Conservation (phyloP, 179 eudicot genomes). For the Pouteria campechiana region DNA sequence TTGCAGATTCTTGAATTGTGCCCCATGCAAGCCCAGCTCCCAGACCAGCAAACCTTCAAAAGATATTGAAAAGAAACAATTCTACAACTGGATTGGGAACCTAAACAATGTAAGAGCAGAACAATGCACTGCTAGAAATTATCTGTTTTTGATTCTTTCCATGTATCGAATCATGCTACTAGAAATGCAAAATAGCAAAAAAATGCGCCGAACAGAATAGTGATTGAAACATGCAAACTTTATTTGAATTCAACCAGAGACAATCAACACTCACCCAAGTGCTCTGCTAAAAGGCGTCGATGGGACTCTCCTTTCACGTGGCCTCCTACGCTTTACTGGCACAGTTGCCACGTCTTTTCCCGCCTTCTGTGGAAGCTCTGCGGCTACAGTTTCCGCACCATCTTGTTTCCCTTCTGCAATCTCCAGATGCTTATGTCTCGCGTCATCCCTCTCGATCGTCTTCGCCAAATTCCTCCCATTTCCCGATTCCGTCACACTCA, state of each 20-base stretch:
- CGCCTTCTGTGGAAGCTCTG: not conserved
- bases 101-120: too few species aligned
- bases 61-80: slow-evolving; percentile 1
- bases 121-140: too few species aligned
- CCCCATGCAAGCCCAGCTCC: slow-evolving; percentile 99
- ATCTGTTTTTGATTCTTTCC: too few species aligned
- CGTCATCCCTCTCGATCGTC: not conserved
- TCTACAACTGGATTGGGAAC: too few species aligned
- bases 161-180: too few species aligned
- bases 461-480: not conserved
- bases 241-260: too few species aligned
- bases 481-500: too few species aligned
- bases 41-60: slow-evolving; percentile 77
- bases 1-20: slow-evolving; percentile 85
- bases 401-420: not conserved
- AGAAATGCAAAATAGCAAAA: too few species aligned
- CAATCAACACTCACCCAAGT: slow-evolving; percentile 46
- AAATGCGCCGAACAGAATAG: too few species aligned
- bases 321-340: slow-evolving; percentile 29
- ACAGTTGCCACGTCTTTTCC: not conserved
- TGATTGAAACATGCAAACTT: too few species aligned
- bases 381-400: not conserved
- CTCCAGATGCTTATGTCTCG: not conserved
- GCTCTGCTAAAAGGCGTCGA: slow-evolving; percentile 82
- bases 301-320: slow-evolving; percentile 83